Evolutionary conservation across 768 basidiomycete genomes (phyloP).

Genomic region (Suillus paluster): DNA sequence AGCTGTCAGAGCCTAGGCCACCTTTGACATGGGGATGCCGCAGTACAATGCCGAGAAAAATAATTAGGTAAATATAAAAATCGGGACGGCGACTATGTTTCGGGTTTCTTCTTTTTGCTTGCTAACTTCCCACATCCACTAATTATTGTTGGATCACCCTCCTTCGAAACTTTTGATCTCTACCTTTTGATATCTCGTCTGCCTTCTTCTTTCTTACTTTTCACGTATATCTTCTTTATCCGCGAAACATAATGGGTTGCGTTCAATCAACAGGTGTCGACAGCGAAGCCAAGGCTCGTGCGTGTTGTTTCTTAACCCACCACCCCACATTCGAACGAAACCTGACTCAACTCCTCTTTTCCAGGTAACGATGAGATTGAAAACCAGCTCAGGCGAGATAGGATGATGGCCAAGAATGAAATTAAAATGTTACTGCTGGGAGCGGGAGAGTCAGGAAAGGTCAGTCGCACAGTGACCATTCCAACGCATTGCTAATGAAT

Average conservation of each 20-base stretch:
- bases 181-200: slow-evolving; percentile 14
- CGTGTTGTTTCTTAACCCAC: slow-evolving; percentile 45
- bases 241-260: slow-evolving; percentile 61
- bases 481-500: neutral
- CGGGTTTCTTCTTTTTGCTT: slow-evolving; percentile 19
- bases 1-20: slow-evolving; percentile 9
- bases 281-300: slow-evolving; percentile 83
- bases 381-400: slow-evolving; percentile 87
- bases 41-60: slow-evolving; percentile 9
- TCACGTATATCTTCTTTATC: neutral
- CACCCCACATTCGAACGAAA: slow-evolving; percentile 9
- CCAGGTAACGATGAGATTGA: slow-evolving; percentile 93
- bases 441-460: slow-evolving; percentile 97
- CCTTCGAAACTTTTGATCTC: slow-evolving; percentile 19
- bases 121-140: slow-evolving; percentile 25
- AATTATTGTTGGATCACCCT: slow-evolving; percentile 30
- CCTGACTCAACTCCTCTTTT: slow-evolving; percentile 4
- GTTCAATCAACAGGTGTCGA: slow-evolving; percentile 72
- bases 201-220: slow-evolving; percentile 11
- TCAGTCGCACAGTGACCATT: slow-evolving; percentile 31
- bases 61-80: slow-evolving; percentile 17
- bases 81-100: slow-evolving; percentile 12
- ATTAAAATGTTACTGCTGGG: slow-evolving; percentile 96
- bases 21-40: slow-evolving; percentile 15
- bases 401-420: slow-evolving; percentile 89